A percentile compares a stretch with the other conserved stretches of the same genome.
These are phyloP conservation scores for Penicillium turbatum DNA, from an alignment of 495 filamentous ascomycete species.

Conservation along the genomic window DNA sequence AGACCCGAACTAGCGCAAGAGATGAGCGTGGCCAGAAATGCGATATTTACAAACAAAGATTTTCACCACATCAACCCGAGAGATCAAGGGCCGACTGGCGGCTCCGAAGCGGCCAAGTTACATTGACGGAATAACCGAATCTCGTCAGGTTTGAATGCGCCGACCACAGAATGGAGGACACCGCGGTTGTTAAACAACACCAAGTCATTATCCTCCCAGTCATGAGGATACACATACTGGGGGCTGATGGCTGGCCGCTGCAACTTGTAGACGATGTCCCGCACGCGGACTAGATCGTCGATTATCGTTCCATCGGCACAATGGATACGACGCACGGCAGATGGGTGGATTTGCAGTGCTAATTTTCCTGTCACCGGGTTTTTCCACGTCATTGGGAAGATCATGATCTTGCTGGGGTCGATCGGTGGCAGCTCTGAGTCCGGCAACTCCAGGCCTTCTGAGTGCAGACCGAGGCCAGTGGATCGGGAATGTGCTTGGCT, in stretches of 20 bases:
- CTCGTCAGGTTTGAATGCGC: conserved; percentile 66
- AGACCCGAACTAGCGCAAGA: no score
- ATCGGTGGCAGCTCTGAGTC: conserved; percentile 55
- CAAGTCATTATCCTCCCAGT: conserved; percentile 69
- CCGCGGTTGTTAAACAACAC: conserved; percentile 73
- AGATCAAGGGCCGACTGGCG: conserved; percentile 20
- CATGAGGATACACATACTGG: conserved; percentile 63
- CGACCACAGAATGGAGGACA: conserved; percentile 67
- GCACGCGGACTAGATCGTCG: conserved; percentile 59
- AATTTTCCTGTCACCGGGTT: conserved; percentile 64
- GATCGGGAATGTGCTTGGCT: conserved; percentile 56
- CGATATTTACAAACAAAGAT: neutral
- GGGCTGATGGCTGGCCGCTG: conserved; percentile 70
- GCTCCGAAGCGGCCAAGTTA: conserved; percentile 56
- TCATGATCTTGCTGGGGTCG: conserved; percentile 60
- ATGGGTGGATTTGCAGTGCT: conserved; percentile 67
- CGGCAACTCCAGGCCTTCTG: conserved; percentile 55
- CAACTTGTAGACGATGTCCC: conserved; percentile 60
- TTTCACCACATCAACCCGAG: neutral
- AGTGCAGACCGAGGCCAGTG: conserved; percentile 62
- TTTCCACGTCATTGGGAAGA: conserved; percentile 67
- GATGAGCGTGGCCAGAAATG: neutral
- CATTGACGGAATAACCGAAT: conserved; percentile 70
- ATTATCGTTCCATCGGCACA: conserved; percentile 58
- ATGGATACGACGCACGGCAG: conserved; percentile 61